These are phyloP conservation scores for Ganoderma sinense DNA, from an alignment of 1,284 basidiomycete genomes.

Conservation along the genomic window DNA sequence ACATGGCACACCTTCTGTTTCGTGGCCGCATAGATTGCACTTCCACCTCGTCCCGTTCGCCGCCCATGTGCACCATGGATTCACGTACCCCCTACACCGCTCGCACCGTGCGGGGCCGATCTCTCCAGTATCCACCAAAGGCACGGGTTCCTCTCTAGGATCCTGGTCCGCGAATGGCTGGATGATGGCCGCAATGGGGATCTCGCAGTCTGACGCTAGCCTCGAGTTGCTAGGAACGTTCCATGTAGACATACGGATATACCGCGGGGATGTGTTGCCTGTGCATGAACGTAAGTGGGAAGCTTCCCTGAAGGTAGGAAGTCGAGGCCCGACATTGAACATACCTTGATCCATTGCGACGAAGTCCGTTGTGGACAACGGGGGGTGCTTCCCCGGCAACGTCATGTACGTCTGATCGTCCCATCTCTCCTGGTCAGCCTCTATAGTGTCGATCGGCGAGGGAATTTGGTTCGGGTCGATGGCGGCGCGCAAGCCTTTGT, in stretches of 20 bases:
- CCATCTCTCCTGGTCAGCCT: slow-evolving; percentile 87
- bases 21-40: slow-evolving; percentile 90
- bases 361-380: slow-evolving; percentile 91
- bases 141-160: slow-evolving; percentile 84
- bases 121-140: slow-evolving; percentile 73
- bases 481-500: slow-evolving; percentile 78
- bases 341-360: slow-evolving; percentile 92
- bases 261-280: slow-evolving; percentile 78
- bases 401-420: slow-evolving; percentile 82
- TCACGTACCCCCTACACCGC: slow-evolving; percentile 91
- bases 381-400: slow-evolving; percentile 78
- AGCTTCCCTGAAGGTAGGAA: background rate
- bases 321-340: slow-evolving; percentile 23
- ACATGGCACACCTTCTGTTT: slow-evolving; percentile 75
- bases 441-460: slow-evolving; percentile 86
- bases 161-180: slow-evolving; percentile 92
- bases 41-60: slow-evolving; percentile 90
- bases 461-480: slow-evolving; percentile 95
- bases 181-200: slow-evolving; percentile 87
- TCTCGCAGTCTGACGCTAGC: slow-evolving; percentile 82
- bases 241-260: slow-evolving; percentile 72
- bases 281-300: background rate
- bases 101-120: slow-evolving; percentile 88
- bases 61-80: slow-evolving; percentile 92
- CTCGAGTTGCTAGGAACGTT: slow-evolving; percentile 83